Evolutionary conservation across 2,329 filamentous ascomycete genomes (phyloP).

Genomic region (Drechslerella stenobrocha): DNA sequence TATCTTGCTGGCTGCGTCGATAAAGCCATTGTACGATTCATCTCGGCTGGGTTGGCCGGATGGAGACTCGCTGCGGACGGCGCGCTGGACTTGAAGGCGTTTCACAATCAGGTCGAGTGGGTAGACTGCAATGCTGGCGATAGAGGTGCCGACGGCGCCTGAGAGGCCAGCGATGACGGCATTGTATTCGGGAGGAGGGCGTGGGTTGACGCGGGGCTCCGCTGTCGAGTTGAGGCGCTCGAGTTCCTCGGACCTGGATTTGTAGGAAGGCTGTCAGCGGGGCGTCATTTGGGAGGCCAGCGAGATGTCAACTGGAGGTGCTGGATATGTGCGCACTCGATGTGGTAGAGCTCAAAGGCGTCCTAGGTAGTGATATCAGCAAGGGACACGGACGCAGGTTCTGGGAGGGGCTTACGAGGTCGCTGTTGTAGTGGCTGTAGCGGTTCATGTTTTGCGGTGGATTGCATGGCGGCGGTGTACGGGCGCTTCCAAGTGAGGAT

Average conservation of each 20-base stretch:
- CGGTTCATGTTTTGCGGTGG: conserved; percentile 25
- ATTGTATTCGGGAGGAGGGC: conserved; percentile 33
- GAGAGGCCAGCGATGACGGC: conserved; percentile 64
- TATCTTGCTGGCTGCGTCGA: conserved; percentile 72
- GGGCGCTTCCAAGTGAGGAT: not conserved
- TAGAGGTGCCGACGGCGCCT: conserved; percentile 74
- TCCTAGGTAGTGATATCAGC: conserved; percentile 12
- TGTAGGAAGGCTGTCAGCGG: not conserved
- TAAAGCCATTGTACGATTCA: conserved; percentile 66
- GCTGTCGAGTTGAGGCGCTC: conserved; percentile 1
- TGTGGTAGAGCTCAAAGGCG: conserved; percentile 43
- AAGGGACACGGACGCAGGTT: not conserved
- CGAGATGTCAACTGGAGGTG: not conserved
- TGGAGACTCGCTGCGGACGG: conserved; percentile 54
- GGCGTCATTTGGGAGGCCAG: not conserved
- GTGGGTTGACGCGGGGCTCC: not conserved
- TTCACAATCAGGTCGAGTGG: conserved; percentile 81
- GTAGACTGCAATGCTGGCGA: conserved; percentile 77
- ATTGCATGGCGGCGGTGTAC: conserved; percentile 5
- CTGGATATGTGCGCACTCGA: conserved; percentile 23
- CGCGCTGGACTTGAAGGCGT: conserved; percentile 74
- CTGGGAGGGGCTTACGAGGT: conserved; percentile 25
- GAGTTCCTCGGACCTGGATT: conserved; percentile 34
- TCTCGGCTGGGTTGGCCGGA: conserved; percentile 47
- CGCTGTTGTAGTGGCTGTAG: conserved; percentile 42